phyloP scores from a whole-genome alignment of 305 asterid genomes.

The Andrographis paniculata region DNA sequence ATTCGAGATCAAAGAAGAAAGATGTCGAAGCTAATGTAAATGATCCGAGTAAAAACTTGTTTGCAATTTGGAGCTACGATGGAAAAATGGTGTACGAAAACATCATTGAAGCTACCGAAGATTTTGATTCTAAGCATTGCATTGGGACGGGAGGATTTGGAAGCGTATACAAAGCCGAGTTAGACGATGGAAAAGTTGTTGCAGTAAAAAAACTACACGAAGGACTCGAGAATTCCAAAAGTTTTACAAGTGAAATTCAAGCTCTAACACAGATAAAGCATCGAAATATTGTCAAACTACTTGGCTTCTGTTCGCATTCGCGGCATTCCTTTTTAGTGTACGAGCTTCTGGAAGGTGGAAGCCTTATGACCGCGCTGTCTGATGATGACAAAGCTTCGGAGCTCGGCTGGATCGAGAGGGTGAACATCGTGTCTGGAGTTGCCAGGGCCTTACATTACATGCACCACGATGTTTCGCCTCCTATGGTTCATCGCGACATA shows the following conservation, averaged over 20 bases:
- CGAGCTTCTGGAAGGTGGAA: conserved; percentile 24
- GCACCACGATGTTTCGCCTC: conserved; percentile 29
- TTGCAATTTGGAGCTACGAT: conserved; percentile 21
- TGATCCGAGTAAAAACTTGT: conserved; percentile 1
- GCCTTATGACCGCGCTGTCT: conserved; percentile 12
- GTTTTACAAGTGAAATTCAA: conserved; percentile 23
- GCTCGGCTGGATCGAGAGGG: conserved; percentile 24
- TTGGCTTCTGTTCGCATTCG: conserved; percentile 24
- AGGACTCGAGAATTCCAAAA: conserved; percentile 7
- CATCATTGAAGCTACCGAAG: conserved; percentile 25
- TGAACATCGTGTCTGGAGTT: conserved; percentile 25
- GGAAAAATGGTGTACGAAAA: conserved; percentile 22
- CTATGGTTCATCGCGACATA: conserved; percentile 33
- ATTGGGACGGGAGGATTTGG: conserved; percentile 25
- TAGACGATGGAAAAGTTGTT: conserved; percentile 23
- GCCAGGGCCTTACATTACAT: conserved; percentile 27
- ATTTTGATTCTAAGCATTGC: conserved; percentile 16
- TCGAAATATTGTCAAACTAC: conserved; percentile 24
- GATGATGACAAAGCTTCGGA: conserved; percentile 17
- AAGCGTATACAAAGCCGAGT: conserved; percentile 20
- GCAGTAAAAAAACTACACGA: conserved; percentile 31
- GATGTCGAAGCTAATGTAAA: neutral
- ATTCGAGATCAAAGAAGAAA: neutral
- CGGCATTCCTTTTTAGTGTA: conserved; percentile 23
- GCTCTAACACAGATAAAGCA: conserved; percentile 27